phyloP scores from a whole-genome alignment of 176 grass and related monocot species.

The Hsuehochloa calcarea region DNA sequence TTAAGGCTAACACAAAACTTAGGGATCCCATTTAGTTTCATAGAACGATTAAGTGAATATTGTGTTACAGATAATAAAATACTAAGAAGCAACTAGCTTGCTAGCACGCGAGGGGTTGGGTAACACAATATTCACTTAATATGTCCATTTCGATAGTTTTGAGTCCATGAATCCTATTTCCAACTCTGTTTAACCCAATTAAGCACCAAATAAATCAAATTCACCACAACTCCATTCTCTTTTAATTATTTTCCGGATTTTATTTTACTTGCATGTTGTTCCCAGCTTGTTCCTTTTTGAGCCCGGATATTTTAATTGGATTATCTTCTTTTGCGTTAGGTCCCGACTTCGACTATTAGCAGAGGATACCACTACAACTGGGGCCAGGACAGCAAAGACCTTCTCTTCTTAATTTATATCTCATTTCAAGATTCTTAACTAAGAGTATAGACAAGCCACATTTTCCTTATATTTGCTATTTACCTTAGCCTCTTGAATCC shows the following conservation, averaged over 20 bases:
- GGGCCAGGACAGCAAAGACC: neutral
- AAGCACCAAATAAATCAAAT: neutral
- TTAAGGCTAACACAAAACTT: neutral
- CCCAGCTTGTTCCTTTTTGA: too few species aligned
- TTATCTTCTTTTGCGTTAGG: too few species aligned
- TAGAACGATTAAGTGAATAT: neutral
- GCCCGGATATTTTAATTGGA: too few species aligned
- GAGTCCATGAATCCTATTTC: too few species aligned
- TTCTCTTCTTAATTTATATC: constrained; percentile 1
- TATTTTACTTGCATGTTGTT: too few species aligned
- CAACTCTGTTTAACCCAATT: too few species aligned
- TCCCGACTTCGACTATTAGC: too few species aligned
- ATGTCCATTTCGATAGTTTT: too few species aligned
- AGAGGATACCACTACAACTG: neutral
- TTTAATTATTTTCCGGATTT: too few species aligned
- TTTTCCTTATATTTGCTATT: neutral
- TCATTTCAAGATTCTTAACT: constrained; percentile 5
- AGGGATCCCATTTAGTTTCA: neutral
- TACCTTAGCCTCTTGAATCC: neutral
- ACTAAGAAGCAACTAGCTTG: neutral
- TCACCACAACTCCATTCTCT: too few species aligned
- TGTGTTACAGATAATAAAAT: neutral
- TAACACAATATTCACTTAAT: too few species aligned
- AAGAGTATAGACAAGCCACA: too few species aligned
- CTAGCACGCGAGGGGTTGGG: neutral